Base-by-base conservation (phyloP, 768 basidiomycete species). In the Dictyophora rubrovolvata region DNA sequence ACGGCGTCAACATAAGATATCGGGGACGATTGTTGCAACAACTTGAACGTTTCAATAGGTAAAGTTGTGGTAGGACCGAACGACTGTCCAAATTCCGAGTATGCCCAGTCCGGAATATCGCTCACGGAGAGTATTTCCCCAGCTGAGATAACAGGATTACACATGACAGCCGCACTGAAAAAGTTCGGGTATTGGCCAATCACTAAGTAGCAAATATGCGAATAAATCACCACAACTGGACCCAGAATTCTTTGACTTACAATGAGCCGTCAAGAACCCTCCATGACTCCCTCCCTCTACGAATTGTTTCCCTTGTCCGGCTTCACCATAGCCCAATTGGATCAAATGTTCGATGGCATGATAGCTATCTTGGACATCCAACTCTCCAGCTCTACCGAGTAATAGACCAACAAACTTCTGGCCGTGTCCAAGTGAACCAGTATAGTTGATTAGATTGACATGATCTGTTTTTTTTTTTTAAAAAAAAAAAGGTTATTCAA, bases 61-160 rank as follows among this genome's bases (percentile, higher is more conserved):
- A 86, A 70, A 33, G 77, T 64, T 6, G 70, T 55, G 37, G 67
- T 35, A 17, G 73, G 61, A 69, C 14, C 67, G 67, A 47, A 84
- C 48, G 23, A 70, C 1, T 72, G 48, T 1, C 67, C 72, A 33
- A 70, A 80, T 62, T 66, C 80, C 70, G 61, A 74, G 76, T 66
- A 73, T 1, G 68, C 64, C 86, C 86, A 89, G 64, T 88, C 86
- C 8, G 83, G 79, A 47, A 89, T 87, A 61, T 89, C 87, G 1
- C 79, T 79, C 0, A 71, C 71, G 0, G 78, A 69, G 5, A 60
- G 37, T 28, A 83, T 69, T 50, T 83, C 81, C 11, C 82, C 83
- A 0, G 73, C 74, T 3, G 82, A 81, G 46, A 82, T 83, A 56
- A 88, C 87, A 0, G 87, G 86, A 65, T 89, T 89, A 47, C 83